Percentiles rank a stretch among this genome's conserved stretches.
Evolutionary conservation across 2,329 filamentous ascomycete genomes (phyloP).

Genomic region (Chaetomium strumarium): DNA sequence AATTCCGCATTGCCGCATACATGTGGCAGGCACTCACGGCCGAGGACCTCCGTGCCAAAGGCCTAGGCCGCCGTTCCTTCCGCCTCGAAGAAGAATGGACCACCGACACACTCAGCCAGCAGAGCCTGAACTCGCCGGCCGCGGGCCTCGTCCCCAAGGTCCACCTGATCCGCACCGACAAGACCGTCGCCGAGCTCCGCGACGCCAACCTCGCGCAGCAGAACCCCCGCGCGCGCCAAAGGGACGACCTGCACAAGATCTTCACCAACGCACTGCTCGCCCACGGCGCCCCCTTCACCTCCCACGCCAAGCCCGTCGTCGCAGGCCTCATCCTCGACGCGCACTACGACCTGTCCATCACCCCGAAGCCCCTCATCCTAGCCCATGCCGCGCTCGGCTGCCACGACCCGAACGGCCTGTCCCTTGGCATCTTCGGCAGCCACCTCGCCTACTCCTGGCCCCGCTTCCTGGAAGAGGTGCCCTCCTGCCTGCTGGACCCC

Average conservation of each 20-base stretch:
- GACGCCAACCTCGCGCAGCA: constrained; percentile 61
- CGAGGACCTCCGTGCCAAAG: constrained; percentile 66
- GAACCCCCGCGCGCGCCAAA: constrained; percentile 48
- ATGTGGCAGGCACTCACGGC: constrained; percentile 73
- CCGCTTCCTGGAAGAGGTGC: constrained; percentile 17
- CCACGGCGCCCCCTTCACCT: constrained; percentile 25
- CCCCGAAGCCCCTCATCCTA: constrained; percentile 46
- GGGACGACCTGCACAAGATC: constrained; percentile 45
- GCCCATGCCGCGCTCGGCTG: constrained; percentile 48
- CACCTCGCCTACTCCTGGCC: constrained; percentile 19
- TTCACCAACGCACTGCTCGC: constrained; percentile 42
- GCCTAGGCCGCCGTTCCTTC: constrained; percentile 64
- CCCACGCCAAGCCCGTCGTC: constrained; percentile 52
- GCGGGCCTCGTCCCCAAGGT: constrained; percentile 48
- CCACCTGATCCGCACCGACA: constrained; percentile 59
- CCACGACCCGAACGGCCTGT: constrained; percentile 14
- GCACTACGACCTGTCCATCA: constrained; percentile 44
- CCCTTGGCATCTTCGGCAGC: constrained; percentile 19
- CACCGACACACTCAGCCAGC: constrained; percentile 54
- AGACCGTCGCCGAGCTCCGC: constrained; percentile 60
- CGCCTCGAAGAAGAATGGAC: constrained; percentile 71
- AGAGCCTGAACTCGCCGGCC: constrained; percentile 15
- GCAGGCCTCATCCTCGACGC: constrained; percentile 63
- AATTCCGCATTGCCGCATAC: constrained; percentile 68
- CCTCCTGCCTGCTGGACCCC: constrained; percentile 12